Percentiles rank a stretch among this genome's conserved stretches.
Evolutionary conservation across 257 asterid genomes (phyloP).

Genomic region (Plectranthus barbatus): DNA sequence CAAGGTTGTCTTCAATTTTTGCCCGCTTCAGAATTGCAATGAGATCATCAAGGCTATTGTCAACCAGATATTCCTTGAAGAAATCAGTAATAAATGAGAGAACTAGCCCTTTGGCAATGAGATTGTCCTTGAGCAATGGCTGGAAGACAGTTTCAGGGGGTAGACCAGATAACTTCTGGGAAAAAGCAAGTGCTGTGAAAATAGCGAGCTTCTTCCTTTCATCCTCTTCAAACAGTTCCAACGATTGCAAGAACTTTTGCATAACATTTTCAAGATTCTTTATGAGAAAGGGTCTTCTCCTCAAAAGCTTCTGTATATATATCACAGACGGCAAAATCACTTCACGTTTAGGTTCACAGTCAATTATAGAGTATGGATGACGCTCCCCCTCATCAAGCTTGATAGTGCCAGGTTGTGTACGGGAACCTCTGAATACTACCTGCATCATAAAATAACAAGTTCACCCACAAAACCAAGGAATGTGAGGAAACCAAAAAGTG

Average conservation of each 20-base stretch:
- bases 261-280: constrained; percentile 98
- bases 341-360: constrained; percentile 77
- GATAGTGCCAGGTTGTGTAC: constrained; percentile 97
- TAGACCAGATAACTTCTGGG: constrained; percentile 96
- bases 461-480: constrained; percentile 11
- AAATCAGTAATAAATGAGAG: constrained; percentile 87
- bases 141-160: constrained; percentile 97
- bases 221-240: constrained; percentile 92
- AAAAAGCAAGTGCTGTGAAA: constrained; percentile 97
- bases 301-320: constrained; percentile 77
- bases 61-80: constrained; percentile 93
- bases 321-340: constrained; percentile 82
- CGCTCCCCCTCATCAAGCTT: constrained; percentile 98
- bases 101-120: constrained; percentile 93
- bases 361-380: constrained; percentile 88
- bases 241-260: constrained; percentile 81
- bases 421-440: constrained; percentile 92
- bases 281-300: constrained; percentile 89
- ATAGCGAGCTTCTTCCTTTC: constrained; percentile 97
- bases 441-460: constrained; percentile 23
- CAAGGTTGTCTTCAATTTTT: constrained; percentile 87
- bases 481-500: background rate
- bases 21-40: constrained; percentile 84
- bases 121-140: constrained; percentile 96
- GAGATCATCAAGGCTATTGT: constrained; percentile 94